Evolutionary conservation across 352 stramenopile species (phyloP).

Genomic region (Blastocystis sp.): DNA sequence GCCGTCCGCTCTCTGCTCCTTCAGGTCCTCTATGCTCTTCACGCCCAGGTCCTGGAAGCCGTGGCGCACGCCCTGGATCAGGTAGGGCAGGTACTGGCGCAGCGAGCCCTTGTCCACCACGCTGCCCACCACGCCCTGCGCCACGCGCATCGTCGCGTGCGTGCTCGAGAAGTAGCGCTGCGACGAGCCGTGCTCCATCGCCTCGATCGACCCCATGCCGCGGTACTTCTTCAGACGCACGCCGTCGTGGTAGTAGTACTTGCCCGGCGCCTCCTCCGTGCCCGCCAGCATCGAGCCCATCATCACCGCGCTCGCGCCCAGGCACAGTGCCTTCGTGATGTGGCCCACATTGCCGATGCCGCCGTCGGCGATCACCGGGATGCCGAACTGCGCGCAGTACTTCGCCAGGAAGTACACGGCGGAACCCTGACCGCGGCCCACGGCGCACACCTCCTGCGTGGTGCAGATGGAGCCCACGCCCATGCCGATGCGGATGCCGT

Average conservation of each 20-base stretch:
- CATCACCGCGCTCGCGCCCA: conserved; percentile 96
- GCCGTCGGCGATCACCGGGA: conserved; percentile 97
- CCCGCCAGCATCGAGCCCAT: conserved; percentile 98
- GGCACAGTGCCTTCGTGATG: conserved; percentile 94
- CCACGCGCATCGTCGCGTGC: conserved; percentile 89
- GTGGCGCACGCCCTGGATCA: conserved; percentile 87
- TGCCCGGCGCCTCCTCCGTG: conserved; percentile 95
- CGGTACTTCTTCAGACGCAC: conserved; percentile 99
- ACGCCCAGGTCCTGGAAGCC: conserved; percentile 71
- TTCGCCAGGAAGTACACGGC: conserved; percentile 95
- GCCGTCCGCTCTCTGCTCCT: conserved; percentile 66
- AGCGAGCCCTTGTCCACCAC: conserved; percentile 99
- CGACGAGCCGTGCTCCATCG: conserved; percentile 92
- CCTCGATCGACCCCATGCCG: conserved; percentile 98
- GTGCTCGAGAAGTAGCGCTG: conserved; percentile 82
- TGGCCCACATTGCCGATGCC: conserved; percentile 95
- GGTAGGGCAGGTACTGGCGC: conserved; percentile 96
- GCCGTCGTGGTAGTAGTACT: conserved; percentile 99
- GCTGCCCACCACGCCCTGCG: conserved; percentile 94
- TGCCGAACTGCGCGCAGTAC: conserved; percentile 75
- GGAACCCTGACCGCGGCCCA: conserved; percentile 93
- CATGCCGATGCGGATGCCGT: conserved; percentile 99
- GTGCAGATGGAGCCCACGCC: conserved; percentile 99
- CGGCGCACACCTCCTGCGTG: conserved; percentile 91
- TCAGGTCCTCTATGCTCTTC: conserved; percentile 46